Base-by-base conservation (phyloP, 1,284 basidiomycete genomes). In the Irpex lacteus region DNA sequence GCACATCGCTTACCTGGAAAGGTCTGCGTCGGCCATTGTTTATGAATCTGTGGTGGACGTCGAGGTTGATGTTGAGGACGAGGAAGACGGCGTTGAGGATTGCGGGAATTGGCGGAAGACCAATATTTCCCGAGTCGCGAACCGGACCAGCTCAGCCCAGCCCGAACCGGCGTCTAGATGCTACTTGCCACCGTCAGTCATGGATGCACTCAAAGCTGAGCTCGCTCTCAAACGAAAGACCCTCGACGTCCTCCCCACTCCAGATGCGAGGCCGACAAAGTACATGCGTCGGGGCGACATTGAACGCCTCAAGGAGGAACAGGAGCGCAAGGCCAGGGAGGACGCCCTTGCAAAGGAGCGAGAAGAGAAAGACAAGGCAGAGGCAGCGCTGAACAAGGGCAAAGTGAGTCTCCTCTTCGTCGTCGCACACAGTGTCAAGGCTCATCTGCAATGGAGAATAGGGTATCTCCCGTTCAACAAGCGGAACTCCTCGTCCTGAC, bases 141-240 rank as follows among this genome's bases (percentile, higher is more conserved):
- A 49, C 61, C n/a, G 19, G 61, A 19, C 38, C 34, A 62, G 54
- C 54, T 21, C 54, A 32, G 26, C 3, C 21, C 19, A 56, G 9
- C 54, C 9, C 54, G 21, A 26, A 44, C 40, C 40, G 15, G 54
- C 54, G 54, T 36, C 26, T 56, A 56, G 15, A 44, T 15, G 8
- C 54, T 56, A 8, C 32, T 11, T 26, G 15, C 13, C 54, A 34
- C 26, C 13, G 8, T 11, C 11, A 56, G 15, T 34, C 54, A 96
- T 96, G 94, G 90, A 96, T 73, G 87, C 88, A 32, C 88, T 96
- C 71, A 93, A 91, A 71, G 89, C 94, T 63, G 94, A 97, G 78
- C 92, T 98, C 67, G 90, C 89, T 21, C 78, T 85, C 63, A 98
- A 98, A 77, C 90, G 95, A 70, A 97, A 96, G 74, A 81, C 85